Evolutionary conservation across 129 eudicot genomes (phyloP).

Genomic region (Pulicaria dysenterica): DNA sequence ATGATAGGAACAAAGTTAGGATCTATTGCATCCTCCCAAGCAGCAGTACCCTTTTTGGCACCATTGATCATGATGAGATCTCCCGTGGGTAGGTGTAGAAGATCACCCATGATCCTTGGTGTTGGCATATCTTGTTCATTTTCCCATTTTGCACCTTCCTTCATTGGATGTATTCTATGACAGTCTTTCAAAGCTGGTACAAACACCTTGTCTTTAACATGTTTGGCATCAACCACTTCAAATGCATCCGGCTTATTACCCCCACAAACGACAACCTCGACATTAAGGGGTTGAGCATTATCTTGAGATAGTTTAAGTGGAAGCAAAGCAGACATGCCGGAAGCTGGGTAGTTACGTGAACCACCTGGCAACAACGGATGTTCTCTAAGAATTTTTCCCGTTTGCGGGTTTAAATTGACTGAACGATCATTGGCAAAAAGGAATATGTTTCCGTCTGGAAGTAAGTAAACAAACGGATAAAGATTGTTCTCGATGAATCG

Average conservation of each 20-base stretch:
- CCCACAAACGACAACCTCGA: constrained; percentile 74
- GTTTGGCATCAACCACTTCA: constrained; percentile 44
- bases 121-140: constrained; percentile 72
- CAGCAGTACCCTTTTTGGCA: constrained; percentile 66
- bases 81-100: constrained; percentile 71
- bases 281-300: constrained; percentile 13
- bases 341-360: constrained; percentile 75
- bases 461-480: constrained; percentile 64
- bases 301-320: constrained; percentile 38
- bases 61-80: constrained; percentile 70
- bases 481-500: constrained; percentile 60
- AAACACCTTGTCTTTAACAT: constrained; percentile 29
- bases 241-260: constrained; percentile 60
- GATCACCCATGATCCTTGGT: constrained; percentile 70
- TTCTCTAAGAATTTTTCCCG: constrained; percentile 28
- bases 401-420: constrained; percentile 32
- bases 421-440: constrained; percentile 59
- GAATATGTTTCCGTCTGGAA: constrained; percentile 64
- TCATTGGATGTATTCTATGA: constrained; percentile 46
- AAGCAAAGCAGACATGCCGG: constrained; percentile 55
- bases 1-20: constrained; percentile 63
- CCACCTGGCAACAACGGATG: constrained; percentile 60
- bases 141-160: constrained; percentile 53
- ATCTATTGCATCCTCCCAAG: constrained; percentile 62
- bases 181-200: constrained; percentile 61